Evolutionary conservation across 371 early-diverging fungal genomes (phyloP), one percentile per base, ranked within the genome.

Genomic region (Saksenaea oblongispora): DNA sequence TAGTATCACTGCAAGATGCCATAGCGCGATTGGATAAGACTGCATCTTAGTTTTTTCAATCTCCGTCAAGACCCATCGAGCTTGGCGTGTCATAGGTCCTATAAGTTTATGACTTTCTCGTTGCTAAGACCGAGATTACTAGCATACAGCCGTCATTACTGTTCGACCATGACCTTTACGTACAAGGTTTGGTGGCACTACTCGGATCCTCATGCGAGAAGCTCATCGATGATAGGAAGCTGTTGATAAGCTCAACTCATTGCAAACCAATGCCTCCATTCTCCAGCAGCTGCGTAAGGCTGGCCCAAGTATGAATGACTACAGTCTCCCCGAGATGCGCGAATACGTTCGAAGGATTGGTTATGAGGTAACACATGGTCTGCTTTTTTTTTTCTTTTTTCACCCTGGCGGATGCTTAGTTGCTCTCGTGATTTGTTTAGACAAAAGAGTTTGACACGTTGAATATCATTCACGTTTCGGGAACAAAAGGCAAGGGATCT

Each of bases 401-500:
- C 15, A 15, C 31, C 31, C 31, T 31, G 31, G 31, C 31, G n/a
- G n/a, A n/a, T n/a, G n/a, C n/a, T n/a, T 31, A 18, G 36, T 31
- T 34, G 26, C 24, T 36, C 14, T 5, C 11, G 17, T 31, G 31
- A 31, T 51, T 11, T 31, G 31, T 22, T 15, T 62, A 88, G 82
- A 69, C 84, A 10, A 59, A 69, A 7, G 88, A 87, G 56, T 84
- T 94, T 51, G 79, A 94, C 73, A 65, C 73, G 28, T 74, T 95
- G 39, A 90, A 92, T 63, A 65, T 92, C 26, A 91, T 94, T 47
- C 95, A 95, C 63, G 82, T 95, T 24, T 80, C 94, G 22, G 94
- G 95, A 14, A 94, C 94, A 28, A 95, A 95, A 61, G 95, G 95
- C 61, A 95, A 95, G 62, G 95, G 95, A 10, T 91, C 92, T 2